phyloP scores from a whole-genome alignment of 1,284 basidiomycete species.

The Testicularia cyperi region DNA sequence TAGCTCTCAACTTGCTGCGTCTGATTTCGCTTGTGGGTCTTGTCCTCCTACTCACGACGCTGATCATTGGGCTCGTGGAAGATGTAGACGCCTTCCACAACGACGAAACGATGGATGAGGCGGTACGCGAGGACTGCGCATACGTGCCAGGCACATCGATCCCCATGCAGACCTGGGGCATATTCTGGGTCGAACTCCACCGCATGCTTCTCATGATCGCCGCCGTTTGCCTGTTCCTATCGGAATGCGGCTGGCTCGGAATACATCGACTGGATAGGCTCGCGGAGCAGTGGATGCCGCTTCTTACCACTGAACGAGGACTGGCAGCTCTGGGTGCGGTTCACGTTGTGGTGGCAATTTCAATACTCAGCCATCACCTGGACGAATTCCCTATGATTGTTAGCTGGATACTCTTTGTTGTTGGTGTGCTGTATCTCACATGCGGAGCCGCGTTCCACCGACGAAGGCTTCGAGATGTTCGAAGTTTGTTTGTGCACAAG shows the following conservation, averaged over 20 bases:
- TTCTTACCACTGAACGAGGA: conserved; percentile 21
- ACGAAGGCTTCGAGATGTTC: conserved; percentile 12
- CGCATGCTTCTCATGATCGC: conserved; percentile 24
- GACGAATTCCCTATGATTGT: conserved; percentile 38
- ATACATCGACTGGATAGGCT: conserved; percentile 5
- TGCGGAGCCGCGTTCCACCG: conserved; percentile 11
- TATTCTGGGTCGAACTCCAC: conserved; percentile 49
- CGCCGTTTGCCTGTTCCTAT: conserved; percentile 11
- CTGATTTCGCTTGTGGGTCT: conserved; percentile 27
- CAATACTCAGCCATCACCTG: conserved; percentile 31
- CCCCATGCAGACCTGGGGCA: conserved; percentile 46
- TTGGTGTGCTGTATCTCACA: conserved; percentile 24
- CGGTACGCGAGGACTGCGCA: conserved; percentile 22
- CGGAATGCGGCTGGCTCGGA: conserved; percentile 38
- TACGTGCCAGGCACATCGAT: conserved; percentile 43
- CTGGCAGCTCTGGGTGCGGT: conserved; percentile 36
- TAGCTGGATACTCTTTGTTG: conserved; percentile 40
- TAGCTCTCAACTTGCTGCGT: conserved; percentile 35
- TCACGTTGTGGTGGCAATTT: conserved; percentile 28
- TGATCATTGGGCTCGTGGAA: conserved; percentile 28
- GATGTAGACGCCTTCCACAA: conserved; percentile 23
- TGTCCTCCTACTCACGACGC: conserved; percentile 29
- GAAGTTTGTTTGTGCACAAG: conserved; percentile 8
- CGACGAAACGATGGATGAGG: conserved; percentile 12
- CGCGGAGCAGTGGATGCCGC: conserved; percentile 25